Percentiles rank a stretch among this genome's conserved stretches.
phyloP scores from a whole-genome alignment of 2,329 filamentous ascomycete species.

The Fusarium succisae region DNA sequence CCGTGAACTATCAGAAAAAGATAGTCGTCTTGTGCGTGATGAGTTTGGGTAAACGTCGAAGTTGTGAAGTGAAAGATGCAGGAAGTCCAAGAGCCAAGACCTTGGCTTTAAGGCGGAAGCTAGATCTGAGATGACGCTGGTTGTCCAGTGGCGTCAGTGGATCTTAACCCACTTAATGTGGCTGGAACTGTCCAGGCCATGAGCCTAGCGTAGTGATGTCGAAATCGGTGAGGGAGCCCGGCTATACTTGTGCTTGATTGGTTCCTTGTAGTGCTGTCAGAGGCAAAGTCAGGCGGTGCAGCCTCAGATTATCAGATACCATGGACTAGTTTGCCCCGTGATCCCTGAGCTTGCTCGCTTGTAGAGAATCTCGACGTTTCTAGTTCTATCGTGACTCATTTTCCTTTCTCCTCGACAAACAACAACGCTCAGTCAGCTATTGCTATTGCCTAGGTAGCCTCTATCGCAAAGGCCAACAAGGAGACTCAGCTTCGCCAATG shows the following conservation, averaged over 20 bases:
- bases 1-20: slow-evolving; percentile 7
- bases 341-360: slow-evolving; percentile 5
- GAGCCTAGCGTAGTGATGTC: background rate
- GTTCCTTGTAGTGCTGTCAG: background rate
- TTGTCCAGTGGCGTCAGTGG: slow-evolving; percentile 32
- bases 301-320: background rate
- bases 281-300: slow-evolving; percentile 37
- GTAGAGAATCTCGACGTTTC: slow-evolving; percentile 9
- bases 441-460: background rate
- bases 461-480: background rate
- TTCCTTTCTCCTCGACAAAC: background rate
- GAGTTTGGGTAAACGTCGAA: slow-evolving; percentile 16
- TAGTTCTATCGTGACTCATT: slow-evolving; percentile 10
- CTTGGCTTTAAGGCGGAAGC: slow-evolving; percentile 38
- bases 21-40: slow-evolving; percentile 30
- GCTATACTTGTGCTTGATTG: slow-evolving; percentile 17
- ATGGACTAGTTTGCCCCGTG: background rate
- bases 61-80: slow-evolving; percentile 16
- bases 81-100: slow-evolving; percentile 22
- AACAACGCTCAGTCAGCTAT: no score
- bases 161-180: background rate
- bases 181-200: background rate
- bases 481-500: background rate
- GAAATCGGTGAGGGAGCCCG: slow-evolving; percentile 8
- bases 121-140: slow-evolving; percentile 24